A percentile compares a stretch with the other conserved stretches of the same genome.
These are phyloP conservation scores for Rhizophagus clarus DNA, from an alignment of 192 early-diverging fungal genomes.

Conservation along the genomic window DNA sequence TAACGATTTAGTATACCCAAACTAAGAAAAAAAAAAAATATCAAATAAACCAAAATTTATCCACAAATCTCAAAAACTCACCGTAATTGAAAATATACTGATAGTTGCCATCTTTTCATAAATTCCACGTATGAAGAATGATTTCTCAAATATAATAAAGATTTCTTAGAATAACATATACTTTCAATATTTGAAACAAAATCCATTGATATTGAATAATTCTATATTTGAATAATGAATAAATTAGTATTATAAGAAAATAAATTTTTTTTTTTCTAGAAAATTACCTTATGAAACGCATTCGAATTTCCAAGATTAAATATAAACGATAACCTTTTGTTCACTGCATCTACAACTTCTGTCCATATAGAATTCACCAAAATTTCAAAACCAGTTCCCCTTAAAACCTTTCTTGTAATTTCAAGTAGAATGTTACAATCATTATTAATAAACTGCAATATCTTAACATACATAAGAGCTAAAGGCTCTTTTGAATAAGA, in stretches of 20 bases:
- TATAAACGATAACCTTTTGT: constrained; percentile 52
- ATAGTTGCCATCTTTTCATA: constrained; percentile 62
- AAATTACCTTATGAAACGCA: constrained; percentile 64
- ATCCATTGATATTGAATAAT: constrained; percentile 57
- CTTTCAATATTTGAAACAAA: constrained; percentile 57
- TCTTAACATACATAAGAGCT: constrained; percentile 55
- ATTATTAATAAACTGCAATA: constrained; percentile 54
- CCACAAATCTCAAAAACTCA: constrained; percentile 32
- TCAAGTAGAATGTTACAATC: constrained; percentile 57
- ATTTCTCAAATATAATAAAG: constrained; percentile 50
- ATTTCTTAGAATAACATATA: constrained; percentile 44
- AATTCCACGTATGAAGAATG: constrained; percentile 56
- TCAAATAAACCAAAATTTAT: background rate
- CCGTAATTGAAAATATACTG: constrained; percentile 63
- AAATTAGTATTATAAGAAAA: constrained; percentile 1
- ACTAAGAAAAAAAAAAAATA: too few species aligned
- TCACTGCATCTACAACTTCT: constrained; percentile 49
- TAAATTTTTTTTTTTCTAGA: background rate
- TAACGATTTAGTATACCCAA: background rate
- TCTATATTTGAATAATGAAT: constrained; percentile 33
- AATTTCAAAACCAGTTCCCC: constrained; percentile 64
- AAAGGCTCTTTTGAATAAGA: constrained; percentile 41
- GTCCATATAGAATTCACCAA: constrained; percentile 66
- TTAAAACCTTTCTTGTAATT: constrained; percentile 56
- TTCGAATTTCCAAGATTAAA: constrained; percentile 68